phyloP scores from a whole-genome alignment of 2,329 filamentous ascomycete genomes.

The Beauveria caledonica region DNA sequence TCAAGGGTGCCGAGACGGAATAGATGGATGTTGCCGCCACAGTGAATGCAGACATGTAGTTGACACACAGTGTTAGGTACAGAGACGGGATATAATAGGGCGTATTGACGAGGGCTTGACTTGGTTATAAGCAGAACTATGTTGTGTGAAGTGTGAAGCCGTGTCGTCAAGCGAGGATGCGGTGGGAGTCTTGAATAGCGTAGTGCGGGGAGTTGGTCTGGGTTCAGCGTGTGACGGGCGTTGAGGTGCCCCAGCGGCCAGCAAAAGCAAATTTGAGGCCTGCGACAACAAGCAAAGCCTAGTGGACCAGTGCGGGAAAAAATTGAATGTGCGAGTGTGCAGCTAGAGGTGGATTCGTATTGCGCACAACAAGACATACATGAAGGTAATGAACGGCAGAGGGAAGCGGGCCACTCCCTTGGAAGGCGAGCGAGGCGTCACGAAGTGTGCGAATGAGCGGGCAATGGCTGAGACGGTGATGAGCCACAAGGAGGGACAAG shows the following conservation, averaged over 20 bases:
- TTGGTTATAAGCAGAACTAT: slow-evolving; percentile 1
- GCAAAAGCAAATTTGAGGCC: slow-evolving; percentile 11
- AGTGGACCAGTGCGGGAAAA: slow-evolving; percentile 9
- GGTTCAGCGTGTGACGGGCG: slow-evolving; percentile 1
- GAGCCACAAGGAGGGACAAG: slow-evolving; percentile 4
- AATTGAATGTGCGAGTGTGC: slow-evolving; percentile 7
- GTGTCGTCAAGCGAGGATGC: background rate
- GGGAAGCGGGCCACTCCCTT: slow-evolving; percentile 3
- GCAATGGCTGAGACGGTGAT: slow-evolving; percentile 10
- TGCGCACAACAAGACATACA: slow-evolving; percentile 12
- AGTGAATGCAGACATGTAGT: background rate
- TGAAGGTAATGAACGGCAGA: slow-evolving; percentile 9
- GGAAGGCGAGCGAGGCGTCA: background rate
- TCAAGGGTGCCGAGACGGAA: background rate
- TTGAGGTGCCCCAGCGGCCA: slow-evolving; percentile 6
- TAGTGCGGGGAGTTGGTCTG: slow-evolving; percentile 12
- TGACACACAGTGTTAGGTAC: background rate
- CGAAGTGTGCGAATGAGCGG: slow-evolving; percentile 3
- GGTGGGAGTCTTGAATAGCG: background rate
- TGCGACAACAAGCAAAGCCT: slow-evolving; percentile 5
- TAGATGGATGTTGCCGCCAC: background rate
- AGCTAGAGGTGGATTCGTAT: slow-evolving; percentile 9
- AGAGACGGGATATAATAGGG: background rate
- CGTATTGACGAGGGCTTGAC: background rate
- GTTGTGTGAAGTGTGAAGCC: background rate